Evolutionary conservation across 2,329 filamentous ascomycete genomes (phyloP).

Genomic region (Claviceps spartinae): DNA sequence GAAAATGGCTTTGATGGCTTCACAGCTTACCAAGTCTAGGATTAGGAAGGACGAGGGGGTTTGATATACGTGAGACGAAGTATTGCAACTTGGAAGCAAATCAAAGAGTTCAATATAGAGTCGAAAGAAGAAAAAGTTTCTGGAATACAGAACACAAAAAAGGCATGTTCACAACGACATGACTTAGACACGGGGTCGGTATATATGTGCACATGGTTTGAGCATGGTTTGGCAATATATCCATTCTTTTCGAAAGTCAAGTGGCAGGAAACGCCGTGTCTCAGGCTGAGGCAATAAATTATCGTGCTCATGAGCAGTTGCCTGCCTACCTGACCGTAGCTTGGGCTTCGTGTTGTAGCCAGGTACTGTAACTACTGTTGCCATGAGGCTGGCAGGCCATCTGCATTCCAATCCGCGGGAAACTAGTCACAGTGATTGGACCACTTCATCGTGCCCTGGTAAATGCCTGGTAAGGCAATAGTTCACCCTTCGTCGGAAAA

Average conservation of each 20-base stretch:
- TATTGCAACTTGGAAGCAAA: not conserved
- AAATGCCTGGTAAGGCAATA: no score
- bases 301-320: not conserved
- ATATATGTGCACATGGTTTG: constrained; percentile 2
- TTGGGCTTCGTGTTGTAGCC: not conserved
- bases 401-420: not conserved
- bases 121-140: not conserved
- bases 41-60: not conserved
- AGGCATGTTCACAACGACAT: not conserved
- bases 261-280: constrained; percentile 3
- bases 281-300: not conserved
- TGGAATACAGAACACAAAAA: constrained; percentile 1
- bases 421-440: not conserved
- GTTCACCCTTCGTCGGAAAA: no score
- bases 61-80: not conserved
- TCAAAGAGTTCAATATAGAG: not conserved
- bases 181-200: constrained; percentile 1
- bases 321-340: constrained; percentile 1
- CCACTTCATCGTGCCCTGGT: not conserved
- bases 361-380: not conserved
- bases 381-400: not conserved
- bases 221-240: not conserved
- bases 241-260: not conserved
- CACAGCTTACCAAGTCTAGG: not conserved
- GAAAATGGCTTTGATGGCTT: not conserved